A percentile compares a stretch with the other conserved stretches of the same genome.
These are phyloP conservation scores for Morella rubra DNA, from an alignment of 306 rosid genomes.

Conservation along the genomic window DNA sequence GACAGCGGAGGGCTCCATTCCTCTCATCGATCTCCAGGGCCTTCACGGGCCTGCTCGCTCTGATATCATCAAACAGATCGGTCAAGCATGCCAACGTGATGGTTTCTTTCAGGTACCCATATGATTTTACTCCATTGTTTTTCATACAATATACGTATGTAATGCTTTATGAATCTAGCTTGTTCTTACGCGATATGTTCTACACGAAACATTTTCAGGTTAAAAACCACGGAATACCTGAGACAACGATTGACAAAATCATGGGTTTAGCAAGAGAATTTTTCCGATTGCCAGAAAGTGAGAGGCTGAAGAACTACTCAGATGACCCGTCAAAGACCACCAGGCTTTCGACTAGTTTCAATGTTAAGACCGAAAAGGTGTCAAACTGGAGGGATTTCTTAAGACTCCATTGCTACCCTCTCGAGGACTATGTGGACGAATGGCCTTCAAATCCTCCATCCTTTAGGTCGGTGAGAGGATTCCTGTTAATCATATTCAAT, in stretches of 20 bases:
- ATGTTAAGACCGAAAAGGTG: conserved; percentile 43
- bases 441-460: conserved; percentile 55
- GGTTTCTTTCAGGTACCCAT: conserved; percentile 48
- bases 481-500: not conserved
- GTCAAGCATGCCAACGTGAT: conserved; percentile 35
- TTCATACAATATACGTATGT: not conserved
- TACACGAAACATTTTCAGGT: conserved; percentile 25
- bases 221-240: conserved; percentile 46
- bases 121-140: not conserved
- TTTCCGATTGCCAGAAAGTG: conserved; percentile 44
- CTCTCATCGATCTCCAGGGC: conserved; percentile 43
- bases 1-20: conserved; percentile 27
- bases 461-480: conserved; percentile 30
- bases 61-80: conserved; percentile 35
- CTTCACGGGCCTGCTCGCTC: conserved; percentile 41
- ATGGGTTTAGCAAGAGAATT: conserved; percentile 34
- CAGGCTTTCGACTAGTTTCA: conserved; percentile 54
- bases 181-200: not conserved
- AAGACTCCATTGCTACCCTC: conserved; percentile 49
- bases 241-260: conserved; percentile 13
- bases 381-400: conserved; percentile 58
- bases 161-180: not conserved
- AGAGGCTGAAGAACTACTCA: conserved; percentile 52
- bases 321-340: conserved; percentile 50
- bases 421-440: conserved; percentile 36